These are phyloP conservation scores for Digitaria exilis DNA, from an alignment of 202 grass and related monocot genomes.

Conservation along the genomic window DNA sequence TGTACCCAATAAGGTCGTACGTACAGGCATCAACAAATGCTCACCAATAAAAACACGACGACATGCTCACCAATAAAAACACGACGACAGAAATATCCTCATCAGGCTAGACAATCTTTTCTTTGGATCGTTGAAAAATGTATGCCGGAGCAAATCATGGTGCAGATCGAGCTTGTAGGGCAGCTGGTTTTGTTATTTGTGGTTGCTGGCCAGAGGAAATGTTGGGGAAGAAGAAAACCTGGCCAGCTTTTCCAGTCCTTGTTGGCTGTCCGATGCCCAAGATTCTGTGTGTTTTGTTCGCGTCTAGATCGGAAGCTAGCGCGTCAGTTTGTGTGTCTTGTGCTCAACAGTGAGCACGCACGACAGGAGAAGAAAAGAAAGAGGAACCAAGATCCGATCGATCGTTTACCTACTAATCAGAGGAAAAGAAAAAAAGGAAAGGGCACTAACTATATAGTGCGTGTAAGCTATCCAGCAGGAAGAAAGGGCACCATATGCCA, in stretches of 20 bases:
- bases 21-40: too few species aligned
- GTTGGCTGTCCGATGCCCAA: neutral
- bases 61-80: too few species aligned
- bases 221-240: neutral
- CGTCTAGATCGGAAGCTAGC: constrained; percentile 27
- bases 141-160: neutral
- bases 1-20: too few species aligned
- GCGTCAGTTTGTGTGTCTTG: neutral
- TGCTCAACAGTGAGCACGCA: neutral
- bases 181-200: neutral
- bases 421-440: neutral
- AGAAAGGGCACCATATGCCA: too few species aligned
- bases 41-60: too few species aligned
- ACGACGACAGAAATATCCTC: too few species aligned
- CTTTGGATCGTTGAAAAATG: too few species aligned
- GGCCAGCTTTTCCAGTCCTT: neutral
- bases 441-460: neutral
- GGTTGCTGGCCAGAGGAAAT: neutral
- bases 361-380: neutral
- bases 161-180: neutral
- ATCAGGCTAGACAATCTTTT: too few species aligned
- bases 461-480: too few species aligned
- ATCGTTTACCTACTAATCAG: neutral
- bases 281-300: constrained; percentile 22
- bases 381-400: neutral